Evolutionary conservation across 441 rosid genomes (phyloP).

Genomic region (Monsonia emarginata): DNA sequence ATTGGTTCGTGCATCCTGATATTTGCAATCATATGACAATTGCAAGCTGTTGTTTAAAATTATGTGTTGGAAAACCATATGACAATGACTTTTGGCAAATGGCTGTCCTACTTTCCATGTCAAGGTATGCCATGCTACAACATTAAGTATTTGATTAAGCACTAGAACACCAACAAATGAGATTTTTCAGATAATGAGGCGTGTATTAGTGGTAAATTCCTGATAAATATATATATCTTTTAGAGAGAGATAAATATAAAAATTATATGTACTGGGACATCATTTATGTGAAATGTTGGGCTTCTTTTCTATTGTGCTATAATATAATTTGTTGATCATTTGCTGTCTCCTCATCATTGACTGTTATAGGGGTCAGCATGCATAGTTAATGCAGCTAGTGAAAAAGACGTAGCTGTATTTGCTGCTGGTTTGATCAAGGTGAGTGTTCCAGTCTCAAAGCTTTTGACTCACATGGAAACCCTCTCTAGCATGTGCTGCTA

Average conservation of each 20-base stretch:
- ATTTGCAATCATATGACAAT: not conserved
- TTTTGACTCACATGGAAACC: conserved; percentile 4
- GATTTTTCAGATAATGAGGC: not conserved
- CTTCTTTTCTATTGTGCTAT: not conserved
- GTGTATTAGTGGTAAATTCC: not conserved
- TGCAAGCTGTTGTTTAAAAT: not conserved
- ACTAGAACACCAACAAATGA: not conserved
- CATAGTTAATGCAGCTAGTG: conserved; percentile 89
- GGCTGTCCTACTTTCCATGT: not conserved
- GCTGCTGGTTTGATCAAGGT: conserved; percentile 92
- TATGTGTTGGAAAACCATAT: not conserved
- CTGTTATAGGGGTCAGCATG: conserved; percentile 71
- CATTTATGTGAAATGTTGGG: not conserved
- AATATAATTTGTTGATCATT: not conserved
- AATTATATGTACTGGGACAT: not conserved
- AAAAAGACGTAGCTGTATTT: conserved; percentile 90
- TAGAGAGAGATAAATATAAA: too few relatives aligned
- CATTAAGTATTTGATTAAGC: not conserved
- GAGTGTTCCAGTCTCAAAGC: conserved; percentile 15
- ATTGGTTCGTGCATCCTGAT: not conserved
- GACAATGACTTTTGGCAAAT: not conserved
- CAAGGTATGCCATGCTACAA: not conserved
- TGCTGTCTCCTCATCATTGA: conserved; percentile 19
- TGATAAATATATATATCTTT: not conserved
- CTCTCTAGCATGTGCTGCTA: conserved; percentile 14